Base-by-base conservation (phyloP, 2,329 filamentous ascomycete species). In the Seiridium unicorne region DNA sequence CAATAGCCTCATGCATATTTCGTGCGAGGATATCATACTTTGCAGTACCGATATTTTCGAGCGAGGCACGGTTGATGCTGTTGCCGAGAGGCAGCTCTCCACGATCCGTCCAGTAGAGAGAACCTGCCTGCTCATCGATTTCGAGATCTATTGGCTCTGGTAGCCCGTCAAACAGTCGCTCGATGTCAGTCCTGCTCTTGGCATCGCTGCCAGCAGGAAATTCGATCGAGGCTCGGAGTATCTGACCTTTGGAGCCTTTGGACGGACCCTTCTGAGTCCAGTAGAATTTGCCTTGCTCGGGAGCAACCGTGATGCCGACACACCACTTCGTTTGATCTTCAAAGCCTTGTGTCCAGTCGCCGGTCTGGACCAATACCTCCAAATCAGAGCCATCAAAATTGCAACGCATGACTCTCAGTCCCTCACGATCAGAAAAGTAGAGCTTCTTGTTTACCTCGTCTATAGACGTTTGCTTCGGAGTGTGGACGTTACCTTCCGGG, bases 1-100 rank as follows among this genome's bases (percentile, higher is more conserved):
- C 80, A 62, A 81, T 81, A 1, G 77, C 74, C 65, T 83, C 81
- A 55, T 81, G 72, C 32, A 83, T 63, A 57, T 78, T 68, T 44
- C 73, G 62, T 2, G 64, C 63, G 6, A 76, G 57, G 18, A 74
- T 67, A 44, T 73, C 62, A 51, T 72, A 66, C 63, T 64, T 57
- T 13, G 64, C 38, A 53, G 59, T 47, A 9, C 42, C 40, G 26
- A 47, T n/a, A 10, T 26, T 44, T 13, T 44, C 42, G 13, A 57
- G 44, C 5, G 40, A 36, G 8, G 44, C 55, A 3, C 44, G 44
- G 47, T 58, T 58, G 46, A 58, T 34, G 35, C 35, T 44, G 35
- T 51, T 51, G 13, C 56, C 56, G 11, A 49, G n/a, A 3, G 56
- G 56, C n/a, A 51, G 44, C 38, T 58, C 56, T 5, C 56, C 56